Base-by-base conservation (phyloP, 371 early-diverging fungal genomes). In the Circinella umbellata region DNA sequence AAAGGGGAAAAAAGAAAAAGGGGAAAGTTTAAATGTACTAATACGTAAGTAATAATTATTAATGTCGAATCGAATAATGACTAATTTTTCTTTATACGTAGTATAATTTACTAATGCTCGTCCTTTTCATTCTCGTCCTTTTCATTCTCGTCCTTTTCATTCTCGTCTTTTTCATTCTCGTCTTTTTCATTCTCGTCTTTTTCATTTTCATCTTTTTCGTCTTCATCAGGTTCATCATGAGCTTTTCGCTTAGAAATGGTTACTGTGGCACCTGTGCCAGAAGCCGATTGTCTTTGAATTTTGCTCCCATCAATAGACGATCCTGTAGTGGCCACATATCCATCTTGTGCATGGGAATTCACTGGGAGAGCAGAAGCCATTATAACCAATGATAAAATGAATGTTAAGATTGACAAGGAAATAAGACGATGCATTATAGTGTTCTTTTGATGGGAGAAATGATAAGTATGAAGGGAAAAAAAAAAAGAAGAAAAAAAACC, bases 371-470 rank as follows among this genome's bases (percentile, higher is more conserved):
- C 51, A 13, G 14, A 51, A n/a, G 51, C 57, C 5, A 34, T 34
- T 34, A 34, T 57, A 27, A 14, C 1, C 20, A 27, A 18, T 18
- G 57, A 57, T 10, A 57, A n/a, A 20, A 34, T 37, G 4, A 57
- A 34, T 10, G 27, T n/a, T 10, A 27, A 20, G 27, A 57, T 57
- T 5, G 27, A 57, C 34, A 57, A n/a, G 27, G 57, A 27, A 34
- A 57, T 57, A 34, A 57, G 5, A 34, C 57, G 57, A n/a, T 57
- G 57, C 57, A 57, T 57, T 47, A 15, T 47, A 47, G 3, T 47
- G 47, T 47, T 9, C 47, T 9, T 9, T 51, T 51, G 8, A 51
- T 14, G 8, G 15, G 8, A 5, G 15, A 13, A 7, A 51, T 51
- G 0, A 5, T 13, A 13, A 15, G 8, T 51, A 15, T 51, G 51